Conservation (phyloP, 2,329 filamentous ascomycete species). For the Elsinoe arachidis region DNA sequence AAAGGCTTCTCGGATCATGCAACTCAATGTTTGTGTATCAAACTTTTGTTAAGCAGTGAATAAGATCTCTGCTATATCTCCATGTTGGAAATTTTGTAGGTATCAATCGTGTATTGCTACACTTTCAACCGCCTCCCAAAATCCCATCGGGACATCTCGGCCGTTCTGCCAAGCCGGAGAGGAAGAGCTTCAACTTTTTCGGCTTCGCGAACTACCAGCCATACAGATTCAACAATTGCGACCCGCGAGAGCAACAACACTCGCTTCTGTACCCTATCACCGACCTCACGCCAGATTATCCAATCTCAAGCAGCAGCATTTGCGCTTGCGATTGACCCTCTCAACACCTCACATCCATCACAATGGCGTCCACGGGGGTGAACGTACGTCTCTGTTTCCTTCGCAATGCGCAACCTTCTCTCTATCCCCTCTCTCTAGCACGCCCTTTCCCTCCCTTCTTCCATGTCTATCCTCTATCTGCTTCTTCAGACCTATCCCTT, state of each 20-base stretch:
- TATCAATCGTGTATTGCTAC: too few species aligned
- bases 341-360: constrained; percentile 4
- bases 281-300: not conserved
- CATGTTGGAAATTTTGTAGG: too few species aligned
- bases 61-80: not conserved
- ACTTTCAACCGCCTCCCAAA: not conserved
- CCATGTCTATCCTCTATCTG: not conserved
- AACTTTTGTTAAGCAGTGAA: too few species aligned
- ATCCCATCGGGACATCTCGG: constrained; percentile 1
- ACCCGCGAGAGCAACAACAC: not conserved
- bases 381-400: constrained; percentile 19
- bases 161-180: constrained; percentile 46
- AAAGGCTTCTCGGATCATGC: not conserved
- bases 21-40: too few species aligned
- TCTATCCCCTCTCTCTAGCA: too few species aligned
- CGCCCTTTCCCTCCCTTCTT: not conserved
- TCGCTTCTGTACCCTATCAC: not conserved
- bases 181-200: constrained; percentile 66
- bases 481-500: too few species aligned
- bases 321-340: constrained; percentile 10
- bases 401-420: not conserved
- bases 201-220: not conserved
- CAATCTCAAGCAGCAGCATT: not conserved
- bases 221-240: constrained; percentile 1
- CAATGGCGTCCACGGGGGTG: constrained; percentile 22